Conservation (phyloP, 208 protist genomes). For the Leishmania amazonensis region DNA sequence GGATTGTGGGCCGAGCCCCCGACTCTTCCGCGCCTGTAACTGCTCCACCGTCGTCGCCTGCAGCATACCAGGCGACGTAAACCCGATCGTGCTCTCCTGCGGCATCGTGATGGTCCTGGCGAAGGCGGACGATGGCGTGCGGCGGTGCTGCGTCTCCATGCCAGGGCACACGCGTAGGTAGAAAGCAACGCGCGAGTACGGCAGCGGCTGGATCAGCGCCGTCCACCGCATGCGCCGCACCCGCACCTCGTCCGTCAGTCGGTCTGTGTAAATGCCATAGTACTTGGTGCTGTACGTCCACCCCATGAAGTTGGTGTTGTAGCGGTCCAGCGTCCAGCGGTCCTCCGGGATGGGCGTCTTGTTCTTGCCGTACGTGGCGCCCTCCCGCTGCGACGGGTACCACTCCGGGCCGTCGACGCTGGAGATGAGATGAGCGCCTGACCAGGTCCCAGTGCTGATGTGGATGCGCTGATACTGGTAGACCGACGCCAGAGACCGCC, state of each 20-base stretch:
- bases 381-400: slow-evolving; percentile 62
- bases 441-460: slow-evolving; percentile 34
- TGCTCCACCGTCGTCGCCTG: slow-evolving; percentile 34
- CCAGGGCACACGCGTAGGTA: slow-evolving; percentile 49
- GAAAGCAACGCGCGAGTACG: slow-evolving; percentile 49
- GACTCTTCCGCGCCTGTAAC: slow-evolving; percentile 17
- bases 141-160: slow-evolving; percentile 41
- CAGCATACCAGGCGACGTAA: slow-evolving; percentile 37
- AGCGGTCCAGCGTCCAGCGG: slow-evolving; percentile 68
- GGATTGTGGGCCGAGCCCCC: slow-evolving; percentile 4
- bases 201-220: slow-evolving; percentile 49
- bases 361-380: slow-evolving; percentile 37
- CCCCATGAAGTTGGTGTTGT: slow-evolving; percentile 71
- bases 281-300: slow-evolving; percentile 82
- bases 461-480: slow-evolving; percentile 80
- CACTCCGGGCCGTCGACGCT: slow-evolving; percentile 69
- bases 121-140: slow-evolving; percentile 5
- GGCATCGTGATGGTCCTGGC: slow-evolving; percentile 6
- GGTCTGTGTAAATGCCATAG: slow-evolving; percentile 64
- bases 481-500: slow-evolving; percentile 54
- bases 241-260: slow-evolving; percentile 34
- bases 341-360: slow-evolving; percentile 20
- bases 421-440: slow-evolving; percentile 39
- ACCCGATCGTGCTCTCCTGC: slow-evolving; percentile 29
- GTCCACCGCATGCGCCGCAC: slow-evolving; percentile 80